These are phyloP conservation scores for Chenopodium suecicum DNA, from an alignment of 148 eudicot genomes.

Conservation along the genomic window DNA sequence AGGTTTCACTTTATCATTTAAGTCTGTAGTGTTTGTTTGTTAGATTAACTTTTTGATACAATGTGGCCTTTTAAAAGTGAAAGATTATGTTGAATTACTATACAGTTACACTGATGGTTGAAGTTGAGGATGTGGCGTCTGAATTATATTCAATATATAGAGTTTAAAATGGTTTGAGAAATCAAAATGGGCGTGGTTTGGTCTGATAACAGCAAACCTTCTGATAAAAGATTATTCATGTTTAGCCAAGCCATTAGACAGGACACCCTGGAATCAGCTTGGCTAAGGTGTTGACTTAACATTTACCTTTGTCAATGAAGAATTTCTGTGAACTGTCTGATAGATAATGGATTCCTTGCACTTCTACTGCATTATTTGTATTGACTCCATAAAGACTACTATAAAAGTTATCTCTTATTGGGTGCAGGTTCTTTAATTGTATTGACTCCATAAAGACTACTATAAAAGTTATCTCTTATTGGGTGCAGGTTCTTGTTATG, in stretches of 20 bases:
- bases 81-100: neutral
- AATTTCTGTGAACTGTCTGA: neutral
- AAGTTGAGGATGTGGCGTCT: neutral
- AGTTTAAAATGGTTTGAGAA: neutral
- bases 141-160: neutral
- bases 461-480: neutral
- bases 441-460: neutral
- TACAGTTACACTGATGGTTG: neutral
- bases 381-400: neutral
- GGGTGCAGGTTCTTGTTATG: constrained; percentile 85
- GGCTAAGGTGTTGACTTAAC: no score
- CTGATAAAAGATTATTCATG: no score
- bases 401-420: neutral
- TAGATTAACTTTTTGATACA: neutral
- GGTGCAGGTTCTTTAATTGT: constrained; percentile 53
- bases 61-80: neutral
- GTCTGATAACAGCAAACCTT: no score
- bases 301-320: neutral
- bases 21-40: neutral
- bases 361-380: neutral
- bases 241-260: no score
- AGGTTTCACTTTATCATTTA: constrained; percentile 42
- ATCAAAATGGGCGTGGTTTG: neutral
- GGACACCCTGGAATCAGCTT: no score
- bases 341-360: neutral